phyloP scores from a whole-genome alignment of 2,329 filamentous ascomycete genomes.

The Diplodia mutila region DNA sequence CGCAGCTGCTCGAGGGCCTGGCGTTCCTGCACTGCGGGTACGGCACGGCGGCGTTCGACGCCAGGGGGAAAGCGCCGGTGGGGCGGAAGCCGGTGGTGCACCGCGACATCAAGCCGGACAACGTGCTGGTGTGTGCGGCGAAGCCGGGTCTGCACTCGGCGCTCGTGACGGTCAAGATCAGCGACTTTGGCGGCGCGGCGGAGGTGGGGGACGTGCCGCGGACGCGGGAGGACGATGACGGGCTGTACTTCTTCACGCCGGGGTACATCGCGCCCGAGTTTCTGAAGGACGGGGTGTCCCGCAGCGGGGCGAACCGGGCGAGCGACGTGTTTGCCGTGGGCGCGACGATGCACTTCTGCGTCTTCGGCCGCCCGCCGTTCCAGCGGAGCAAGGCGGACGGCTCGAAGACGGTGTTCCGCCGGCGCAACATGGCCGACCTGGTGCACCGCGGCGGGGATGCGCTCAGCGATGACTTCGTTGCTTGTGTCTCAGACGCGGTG shows the following conservation, averaged over 20 bases:
- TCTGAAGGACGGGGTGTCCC: neutral
- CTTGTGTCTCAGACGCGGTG: neutral
- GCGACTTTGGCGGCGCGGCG: neutral
- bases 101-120: constrained; percentile 2
- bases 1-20: neutral
- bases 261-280: neutral
- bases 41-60: neutral
- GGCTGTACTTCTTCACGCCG: neutral
- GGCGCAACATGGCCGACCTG: neutral
- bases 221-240: neutral
- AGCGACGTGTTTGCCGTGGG: neutral
- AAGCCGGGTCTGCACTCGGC: neutral
- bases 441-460: neutral
- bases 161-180: neutral
- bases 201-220: neutral
- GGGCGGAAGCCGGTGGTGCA: neutral
- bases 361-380: neutral
- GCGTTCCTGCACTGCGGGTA: constrained; percentile 1
- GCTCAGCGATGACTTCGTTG: neutral
- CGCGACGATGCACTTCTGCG: neutral
- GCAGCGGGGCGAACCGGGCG: neutral
- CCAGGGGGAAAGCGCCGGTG: neutral
- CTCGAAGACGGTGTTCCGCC: neutral
- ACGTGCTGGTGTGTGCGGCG: neutral
- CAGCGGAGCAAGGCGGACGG: no score